Percentiles rank a stretch among this genome's conserved stretches.
phyloP scores from a whole-genome alignment of 495 filamentous ascomycete genomes.

The Lasiosphaeria miniovina region DNA sequence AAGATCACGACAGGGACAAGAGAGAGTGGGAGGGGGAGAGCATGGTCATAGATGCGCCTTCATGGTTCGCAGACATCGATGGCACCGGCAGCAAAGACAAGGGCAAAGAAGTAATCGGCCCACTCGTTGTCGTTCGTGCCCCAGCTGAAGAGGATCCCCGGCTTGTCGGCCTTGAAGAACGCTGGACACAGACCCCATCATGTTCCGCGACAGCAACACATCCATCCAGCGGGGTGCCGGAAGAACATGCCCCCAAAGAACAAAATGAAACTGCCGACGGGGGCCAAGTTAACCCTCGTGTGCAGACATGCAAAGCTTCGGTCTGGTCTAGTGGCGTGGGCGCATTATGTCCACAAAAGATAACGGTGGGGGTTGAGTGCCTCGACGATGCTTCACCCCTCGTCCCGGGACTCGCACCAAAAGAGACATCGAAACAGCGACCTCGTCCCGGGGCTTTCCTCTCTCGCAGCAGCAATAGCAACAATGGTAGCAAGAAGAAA shows the following conservation, averaged over 20 bases:
- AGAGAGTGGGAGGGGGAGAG: background rate
- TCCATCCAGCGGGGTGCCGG: too few species aligned
- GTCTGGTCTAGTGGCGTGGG: too few species aligned
- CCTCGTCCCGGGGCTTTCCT: background rate
- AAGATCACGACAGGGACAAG: background rate
- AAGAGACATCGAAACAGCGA: conserved; percentile 1
- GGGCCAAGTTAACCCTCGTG: too few species aligned
- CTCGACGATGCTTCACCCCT: background rate
- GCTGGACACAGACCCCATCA: too few species aligned
- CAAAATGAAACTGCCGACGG: too few species aligned
- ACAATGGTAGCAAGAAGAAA: background rate
- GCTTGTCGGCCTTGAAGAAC: too few species aligned
- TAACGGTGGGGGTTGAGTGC: too few species aligned
- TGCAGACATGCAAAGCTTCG: too few species aligned
- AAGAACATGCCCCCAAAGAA: too few species aligned
- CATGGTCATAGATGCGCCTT: conserved; percentile 1
- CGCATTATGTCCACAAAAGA: too few species aligned
- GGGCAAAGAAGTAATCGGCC: background rate
- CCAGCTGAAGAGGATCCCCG: too few species aligned
- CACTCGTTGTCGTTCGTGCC: background rate
- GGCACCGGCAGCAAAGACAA: conserved; percentile 6
- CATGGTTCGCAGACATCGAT: conserved; percentile 6
- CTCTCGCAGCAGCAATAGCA: background rate
- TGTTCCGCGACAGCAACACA: too few species aligned
- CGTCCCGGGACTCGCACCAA: conserved; percentile 38